Conservation (phyloP, 805 yeast species). For the Cyberlindnera subsufficiens region DNA sequence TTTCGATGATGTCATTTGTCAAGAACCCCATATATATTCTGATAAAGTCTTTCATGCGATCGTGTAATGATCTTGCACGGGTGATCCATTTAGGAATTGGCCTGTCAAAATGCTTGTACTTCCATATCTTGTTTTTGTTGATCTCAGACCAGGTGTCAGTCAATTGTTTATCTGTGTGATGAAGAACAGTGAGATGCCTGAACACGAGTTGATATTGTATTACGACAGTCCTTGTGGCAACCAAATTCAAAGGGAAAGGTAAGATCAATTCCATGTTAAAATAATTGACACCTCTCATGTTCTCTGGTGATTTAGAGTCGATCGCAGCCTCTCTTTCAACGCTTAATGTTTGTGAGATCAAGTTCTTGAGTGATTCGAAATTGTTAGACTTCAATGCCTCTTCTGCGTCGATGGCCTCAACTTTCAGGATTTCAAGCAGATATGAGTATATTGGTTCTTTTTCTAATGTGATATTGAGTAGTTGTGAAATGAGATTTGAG, state of each 20-base stretch:
- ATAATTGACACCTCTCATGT: constrained; percentile 41
- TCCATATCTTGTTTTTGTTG: constrained; percentile 63
- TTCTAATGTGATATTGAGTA: constrained; percentile 35
- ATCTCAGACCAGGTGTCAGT: constrained; percentile 71
- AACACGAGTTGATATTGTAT: constrained; percentile 77
- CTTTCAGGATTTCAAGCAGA: constrained; percentile 45
- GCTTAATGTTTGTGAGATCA: constrained; percentile 37
- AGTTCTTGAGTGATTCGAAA: constrained; percentile 35
- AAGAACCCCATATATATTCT: constrained; percentile 50
- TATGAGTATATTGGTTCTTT: constrained; percentile 33
- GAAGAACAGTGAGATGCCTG: constrained; percentile 61
- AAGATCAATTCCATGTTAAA: constrained; percentile 52
- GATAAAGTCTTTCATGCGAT: constrained; percentile 43
- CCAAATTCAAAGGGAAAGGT: constrained; percentile 83
- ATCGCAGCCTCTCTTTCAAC: constrained; percentile 7
- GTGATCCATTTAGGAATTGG: constrained; percentile 48
- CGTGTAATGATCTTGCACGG: constrained; percentile 49
- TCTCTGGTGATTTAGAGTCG: constrained; percentile 23
- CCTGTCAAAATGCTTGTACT: constrained; percentile 35
- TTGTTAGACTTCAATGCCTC: constrained; percentile 40
- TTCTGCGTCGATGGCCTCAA: constrained; percentile 50
- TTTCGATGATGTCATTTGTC: constrained; percentile 52
- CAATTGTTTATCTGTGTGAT: constrained; percentile 52
- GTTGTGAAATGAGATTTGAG: constrained; percentile 20
- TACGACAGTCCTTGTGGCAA: constrained; percentile 63